Evolutionary conservation across 371 early-diverging fungal genomes (phyloP), one percentile per base, ranked within the genome.

Genomic region (Mortierella sp.): DNA sequence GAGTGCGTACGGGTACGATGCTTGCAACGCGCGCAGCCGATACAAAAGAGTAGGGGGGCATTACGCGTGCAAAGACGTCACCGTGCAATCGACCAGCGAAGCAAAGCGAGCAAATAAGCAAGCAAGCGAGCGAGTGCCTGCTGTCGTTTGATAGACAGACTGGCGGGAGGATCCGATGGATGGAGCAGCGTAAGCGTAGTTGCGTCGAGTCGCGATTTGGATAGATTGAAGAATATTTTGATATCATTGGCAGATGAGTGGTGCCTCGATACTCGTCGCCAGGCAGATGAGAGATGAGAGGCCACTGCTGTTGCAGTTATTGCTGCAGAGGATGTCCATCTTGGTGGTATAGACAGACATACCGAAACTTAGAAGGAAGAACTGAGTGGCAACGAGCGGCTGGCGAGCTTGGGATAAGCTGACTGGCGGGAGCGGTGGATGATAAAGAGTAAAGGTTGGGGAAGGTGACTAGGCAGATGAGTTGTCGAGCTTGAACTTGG

Each of bases 331-430:
- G 78, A 72, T 77, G 78, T 77, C 78, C 78, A 77, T 77, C 78
- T 77, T 77, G 72, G 64, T 64, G 52, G 78, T 68, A 69, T 62
- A 77, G 78, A 77, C 57, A 77, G 78, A 77, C 78, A 77, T 77
- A 77, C 78, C 78, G 73, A 71, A 71, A 73, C 67, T 73, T 70
- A 40, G 45, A 28, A 24, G 45, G 47, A 55, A 30, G 61, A 54
- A 28, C 10, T 47, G 35, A 61, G 10, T 30, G 45, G 9, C 49
- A 26, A 26, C 8, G 51, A 54, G 9, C 32, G 2, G 24, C 26
- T 14, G 54, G 65, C 65, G 65, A 35, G 54, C 64, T 28, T 63
- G 12, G 9, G 28, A 47, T 0, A 10, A 35, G 57, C 55, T 52
- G 70, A n/a, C 57, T 30, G 39, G 60, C 40, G 20, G 60, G 51